phyloP scores from a whole-genome alignment of 1,139 yeast genomes.

The Sugiyamaella pinicola region DNA sequence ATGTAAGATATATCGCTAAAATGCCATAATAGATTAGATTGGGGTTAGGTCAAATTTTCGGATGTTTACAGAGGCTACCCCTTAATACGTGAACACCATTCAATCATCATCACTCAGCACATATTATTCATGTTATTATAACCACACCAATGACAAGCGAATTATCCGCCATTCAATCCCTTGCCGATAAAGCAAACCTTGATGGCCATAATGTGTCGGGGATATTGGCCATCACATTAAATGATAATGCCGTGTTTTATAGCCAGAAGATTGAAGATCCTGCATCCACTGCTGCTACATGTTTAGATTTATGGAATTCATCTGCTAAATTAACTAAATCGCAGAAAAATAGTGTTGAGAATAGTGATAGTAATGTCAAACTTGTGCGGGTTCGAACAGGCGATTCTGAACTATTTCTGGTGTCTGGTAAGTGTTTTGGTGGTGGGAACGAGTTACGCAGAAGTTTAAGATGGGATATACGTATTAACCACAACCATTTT shows the following conservation, averaged over 20 bases:
- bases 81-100: no score
- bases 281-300: constrained; percentile 2
- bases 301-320: constrained; percentile 12
- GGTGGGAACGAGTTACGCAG: not conserved
- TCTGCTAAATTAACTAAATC: not conserved
- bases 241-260: constrained; percentile 7
- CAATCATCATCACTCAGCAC: not conserved
- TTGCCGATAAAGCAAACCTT: constrained; percentile 5
- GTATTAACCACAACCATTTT: constrained; percentile 5
- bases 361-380: not conserved
- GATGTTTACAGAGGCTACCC: not conserved
- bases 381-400: constrained; percentile 9
- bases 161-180: constrained; percentile 11
- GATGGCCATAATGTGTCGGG: constrained; percentile 16
- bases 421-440: constrained; percentile 11
- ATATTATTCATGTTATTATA: not conserved
- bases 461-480: not conserved
- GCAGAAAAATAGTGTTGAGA: not conserved
- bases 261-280: constrained; percentile 14
- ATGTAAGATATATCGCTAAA: no score
- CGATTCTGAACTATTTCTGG: constrained; percentile 3
- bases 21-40: not conserved
- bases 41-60: not conserved
- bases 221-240: constrained; percentile 4
- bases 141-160: not conserved